Conservation (phyloP, 2,329 filamentous ascomycete genomes). For the Fusarium tupiense region DNA sequence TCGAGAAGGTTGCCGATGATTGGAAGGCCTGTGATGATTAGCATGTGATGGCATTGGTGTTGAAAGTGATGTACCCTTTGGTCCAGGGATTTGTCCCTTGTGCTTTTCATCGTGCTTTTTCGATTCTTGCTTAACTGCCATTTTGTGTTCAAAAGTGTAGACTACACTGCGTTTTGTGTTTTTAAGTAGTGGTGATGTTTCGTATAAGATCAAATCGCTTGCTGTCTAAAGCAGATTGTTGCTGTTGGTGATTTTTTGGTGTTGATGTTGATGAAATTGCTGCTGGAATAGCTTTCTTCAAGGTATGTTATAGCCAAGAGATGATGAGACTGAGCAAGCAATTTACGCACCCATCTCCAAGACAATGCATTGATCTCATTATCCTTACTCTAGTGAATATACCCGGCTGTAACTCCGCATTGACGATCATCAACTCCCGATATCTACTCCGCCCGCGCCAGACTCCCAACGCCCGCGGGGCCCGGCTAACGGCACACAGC, state of each 20-base stretch:
- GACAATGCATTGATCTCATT: background rate
- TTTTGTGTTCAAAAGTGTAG: background rate
- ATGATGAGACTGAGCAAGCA: background rate
- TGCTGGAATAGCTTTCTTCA: background rate
- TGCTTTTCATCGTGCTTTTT: background rate
- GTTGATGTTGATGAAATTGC: background rate
- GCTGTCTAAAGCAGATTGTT: background rate
- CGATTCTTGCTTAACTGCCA: background rate
- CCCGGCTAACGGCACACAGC: background rate
- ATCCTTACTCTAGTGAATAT: background rate
- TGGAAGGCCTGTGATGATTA: background rate
- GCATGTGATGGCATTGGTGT: background rate
- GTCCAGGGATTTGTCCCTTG: background rate
- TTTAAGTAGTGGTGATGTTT: background rate
- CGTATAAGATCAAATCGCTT: background rate
- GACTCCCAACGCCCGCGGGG: background rate
- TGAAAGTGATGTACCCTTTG: background rate
- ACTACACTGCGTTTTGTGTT: rapidly evolving
- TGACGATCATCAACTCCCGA: background rate
- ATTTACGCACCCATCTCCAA: background rate
- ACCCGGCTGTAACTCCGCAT: background rate
- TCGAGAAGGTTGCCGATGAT: background rate
- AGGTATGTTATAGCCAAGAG: background rate
- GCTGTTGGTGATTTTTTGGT: background rate
- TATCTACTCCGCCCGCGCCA: background rate